Evolutionary conservation across 1,139 yeast species (phyloP).

Genomic region (Geotrichum macrosporum): DNA sequence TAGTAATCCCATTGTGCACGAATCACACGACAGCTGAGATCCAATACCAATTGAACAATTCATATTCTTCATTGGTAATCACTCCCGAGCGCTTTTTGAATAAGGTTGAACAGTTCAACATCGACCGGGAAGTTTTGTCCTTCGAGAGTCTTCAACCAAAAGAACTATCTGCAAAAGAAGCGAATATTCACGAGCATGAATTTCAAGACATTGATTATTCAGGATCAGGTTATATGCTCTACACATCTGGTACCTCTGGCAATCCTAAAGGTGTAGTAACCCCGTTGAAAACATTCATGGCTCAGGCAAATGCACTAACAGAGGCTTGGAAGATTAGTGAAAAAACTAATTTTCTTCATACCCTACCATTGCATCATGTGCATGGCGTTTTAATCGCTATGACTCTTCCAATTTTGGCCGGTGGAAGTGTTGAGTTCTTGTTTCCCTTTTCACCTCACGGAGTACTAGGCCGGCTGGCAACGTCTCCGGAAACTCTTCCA

Average conservation of each 20-base stretch:
- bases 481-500: conserved; percentile 27
- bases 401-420: conserved; percentile 37
- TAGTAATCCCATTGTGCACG: conserved; percentile 38
- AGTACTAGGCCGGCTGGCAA: conserved; percentile 30
- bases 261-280: conserved; percentile 41
- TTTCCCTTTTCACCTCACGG: conserved; percentile 36
- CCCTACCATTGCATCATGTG: conserved; percentile 40
- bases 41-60: conserved; percentile 35
- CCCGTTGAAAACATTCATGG: conserved; percentile 35
- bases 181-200: conserved; percentile 1
- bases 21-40: conserved; percentile 38
- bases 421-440: conserved; percentile 38
- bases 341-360: conserved; percentile 35
- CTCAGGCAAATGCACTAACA: conserved; percentile 37
- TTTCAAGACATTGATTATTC: conserved; percentile 12
- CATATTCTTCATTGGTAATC: conserved; percentile 32
- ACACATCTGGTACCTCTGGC: conserved; percentile 41
- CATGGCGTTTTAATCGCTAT: conserved; percentile 40
- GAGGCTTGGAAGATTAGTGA: conserved; percentile 36
- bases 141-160: conserved; percentile 26
- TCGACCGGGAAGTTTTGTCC: conserved; percentile 24
- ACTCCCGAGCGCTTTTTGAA: conserved; percentile 34
- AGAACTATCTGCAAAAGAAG: conserved; percentile 18
- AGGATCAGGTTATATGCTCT: conserved; percentile 36
- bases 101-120: conserved; percentile 30